Evolutionary conservation across 768 basidiomycete genomes (phyloP).

Genomic region (Chalciporus piperatus): DNA sequence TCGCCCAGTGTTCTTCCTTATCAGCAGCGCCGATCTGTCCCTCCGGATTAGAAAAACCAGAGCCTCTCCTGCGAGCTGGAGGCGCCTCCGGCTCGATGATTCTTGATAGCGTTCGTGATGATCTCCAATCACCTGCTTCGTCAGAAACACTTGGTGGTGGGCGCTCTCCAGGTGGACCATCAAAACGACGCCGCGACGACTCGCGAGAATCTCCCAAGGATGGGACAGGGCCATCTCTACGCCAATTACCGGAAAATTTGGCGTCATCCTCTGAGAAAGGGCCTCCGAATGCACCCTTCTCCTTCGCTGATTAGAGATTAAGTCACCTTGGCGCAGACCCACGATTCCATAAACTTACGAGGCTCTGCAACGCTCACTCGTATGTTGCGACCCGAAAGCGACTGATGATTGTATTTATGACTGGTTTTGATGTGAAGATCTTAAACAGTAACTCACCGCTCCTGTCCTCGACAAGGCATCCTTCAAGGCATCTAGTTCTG

Average conservation of each 20-base stretch:
- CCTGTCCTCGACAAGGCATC: slow-evolving; percentile 74
- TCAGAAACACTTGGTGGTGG: slow-evolving; percentile 56
- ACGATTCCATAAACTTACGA: slow-evolving; percentile 52
- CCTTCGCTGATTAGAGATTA: slow-evolving; percentile 59
- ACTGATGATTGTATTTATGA: slow-evolving; percentile 36
- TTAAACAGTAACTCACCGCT: slow-evolving; percentile 47
- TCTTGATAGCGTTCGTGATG: slow-evolving; percentile 42
- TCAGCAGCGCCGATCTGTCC: slow-evolving; percentile 57
- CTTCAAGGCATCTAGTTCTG: slow-evolving; percentile 81
- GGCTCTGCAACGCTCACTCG: slow-evolving; percentile 95
- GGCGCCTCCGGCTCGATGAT: slow-evolving; percentile 45
- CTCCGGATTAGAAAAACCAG: slow-evolving; percentile 51
- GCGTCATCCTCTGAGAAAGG: slow-evolving; percentile 60
- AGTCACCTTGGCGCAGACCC: slow-evolving; percentile 3
- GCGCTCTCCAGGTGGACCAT: slow-evolving; percentile 47
- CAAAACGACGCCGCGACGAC: slow-evolving; percentile 62
- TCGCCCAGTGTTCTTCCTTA: slow-evolving; percentile 74
- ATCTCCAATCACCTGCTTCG: slow-evolving; percentile 68
- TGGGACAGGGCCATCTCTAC: slow-evolving; percentile 84
- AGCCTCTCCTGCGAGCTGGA: slow-evolving; percentile 53
- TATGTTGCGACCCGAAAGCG: slow-evolving; percentile 73
- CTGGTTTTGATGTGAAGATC: not conserved
- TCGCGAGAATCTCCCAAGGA: slow-evolving; percentile 62
- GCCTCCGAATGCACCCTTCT: slow-evolving; percentile 57
- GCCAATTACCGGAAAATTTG: slow-evolving; percentile 84